Evolutionary conservation across 2,329 filamentous ascomycete genomes (phyloP), one percentile per base, ranked within the genome.

Genomic region (Metarhizium brunneum): DNA sequence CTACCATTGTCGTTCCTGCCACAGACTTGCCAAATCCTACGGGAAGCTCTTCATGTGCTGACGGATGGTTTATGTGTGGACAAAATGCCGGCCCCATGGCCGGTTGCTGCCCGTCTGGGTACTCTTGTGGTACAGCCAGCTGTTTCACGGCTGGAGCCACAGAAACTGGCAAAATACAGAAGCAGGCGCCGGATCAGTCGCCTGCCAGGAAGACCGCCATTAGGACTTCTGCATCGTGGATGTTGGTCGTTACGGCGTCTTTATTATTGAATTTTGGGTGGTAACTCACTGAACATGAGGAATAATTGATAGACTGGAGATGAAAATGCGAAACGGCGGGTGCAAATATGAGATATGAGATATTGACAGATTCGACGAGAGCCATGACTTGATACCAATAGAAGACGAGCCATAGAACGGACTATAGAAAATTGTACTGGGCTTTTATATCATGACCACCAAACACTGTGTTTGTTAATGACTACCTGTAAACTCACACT

Each of bases 51-150:
- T 78, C 74, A 0, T 97, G 92, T 66, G 90, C 91, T 0, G 75
- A 68, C 50, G 91, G 90, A 4, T 97, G 92, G 92, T 87, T 82
- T 60, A 60, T 96, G 79, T 81, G 84, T 76, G 63, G 81, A 69
- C 55, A 75, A 13, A 73, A 72, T 2, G 79, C 71, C 0, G 80
- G 80, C n/a, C 74, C 79, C 0, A 82, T 86, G 0, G 84, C 90
- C 0, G 91, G 90, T 6, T 97, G 92, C 69, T 97, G 92, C 75
- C 91, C 91, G 0, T 78, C 72, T 47, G 88, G 89, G 2, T 95
- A 86, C 68, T 70, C 70, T 3, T 95, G 90, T 70, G 90, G 88
- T 1, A 77, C 78, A 20, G 81, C 79, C 25, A 90, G 85, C 67
- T 95, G 90, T 71, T 85, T 84, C 35, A 79, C 83, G 5, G 68